These are phyloP conservation scores for Incumbomyces delicatus DNA, from an alignment of 2,329 filamentous ascomycete species.

Conservation along the genomic window DNA sequence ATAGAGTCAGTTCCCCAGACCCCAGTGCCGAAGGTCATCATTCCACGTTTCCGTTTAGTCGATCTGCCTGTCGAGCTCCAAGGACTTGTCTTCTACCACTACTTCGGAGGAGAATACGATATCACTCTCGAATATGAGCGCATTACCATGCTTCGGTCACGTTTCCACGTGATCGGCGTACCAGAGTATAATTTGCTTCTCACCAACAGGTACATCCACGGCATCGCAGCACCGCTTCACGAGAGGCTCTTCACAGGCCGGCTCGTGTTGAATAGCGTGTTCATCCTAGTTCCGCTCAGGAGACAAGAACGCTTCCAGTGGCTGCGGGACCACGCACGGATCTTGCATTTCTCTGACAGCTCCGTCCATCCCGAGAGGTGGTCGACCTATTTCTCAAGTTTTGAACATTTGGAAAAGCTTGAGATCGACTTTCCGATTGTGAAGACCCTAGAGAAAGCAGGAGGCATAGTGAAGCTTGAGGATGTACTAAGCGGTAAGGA, in stretches of 20 bases:
- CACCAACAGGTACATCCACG: neutral
- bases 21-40: no score
- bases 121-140: conserved; percentile 6
- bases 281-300: conserved; percentile 1
- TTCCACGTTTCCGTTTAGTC: conserved; percentile 1
- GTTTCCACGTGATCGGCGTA: conserved; percentile 2
- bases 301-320: neutral
- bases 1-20: no score
- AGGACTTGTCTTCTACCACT: conserved; percentile 4
- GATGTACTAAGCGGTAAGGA: neutral
- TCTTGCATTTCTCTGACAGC: conserved; percentile 4
- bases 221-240: neutral
- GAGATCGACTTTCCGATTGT: conserved; percentile 5
- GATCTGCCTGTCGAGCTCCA: conserved; percentile 5
- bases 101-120: neutral
- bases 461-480: neutral
- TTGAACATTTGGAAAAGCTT: neutral
- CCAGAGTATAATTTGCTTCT: neutral
- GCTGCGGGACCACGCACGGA: neutral
- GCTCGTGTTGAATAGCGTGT: conserved; percentile 1
- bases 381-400: neutral
- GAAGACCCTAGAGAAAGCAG: neutral
- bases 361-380: conserved; percentile 3
- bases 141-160: conserved; percentile 3
- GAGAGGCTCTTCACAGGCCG: conserved; percentile 1